phyloP scores from a whole-genome alignment of 371 early-diverging fungal species.

The Lichtheimia hyalospora region DNA sequence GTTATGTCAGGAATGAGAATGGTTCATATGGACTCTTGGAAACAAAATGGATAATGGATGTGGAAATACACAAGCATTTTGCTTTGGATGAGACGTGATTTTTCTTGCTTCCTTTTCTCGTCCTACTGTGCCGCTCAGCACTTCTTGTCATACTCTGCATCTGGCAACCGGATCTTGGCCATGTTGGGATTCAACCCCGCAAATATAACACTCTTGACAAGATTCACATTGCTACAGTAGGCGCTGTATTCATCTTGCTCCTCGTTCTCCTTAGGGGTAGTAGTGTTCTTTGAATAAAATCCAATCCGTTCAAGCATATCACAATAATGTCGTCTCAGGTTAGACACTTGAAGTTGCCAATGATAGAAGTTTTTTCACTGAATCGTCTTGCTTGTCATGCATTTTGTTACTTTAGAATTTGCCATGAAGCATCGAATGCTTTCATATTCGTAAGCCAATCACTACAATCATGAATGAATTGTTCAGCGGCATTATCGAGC shows the following conservation, averaged over 20 bases:
- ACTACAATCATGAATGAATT: conserved; percentile 60
- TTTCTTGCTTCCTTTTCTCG: conserved; percentile 72
- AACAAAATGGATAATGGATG: conserved; percentile 80
- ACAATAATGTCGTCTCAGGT: conserved; percentile 55
- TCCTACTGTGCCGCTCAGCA: conserved; percentile 71
- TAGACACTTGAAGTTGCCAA: conserved; percentile 45
- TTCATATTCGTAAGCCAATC: conserved; percentile 71
- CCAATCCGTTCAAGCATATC: conserved; percentile 67
- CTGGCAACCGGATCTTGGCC: conserved; percentile 70
- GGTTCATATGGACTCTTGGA: conserved; percentile 56
- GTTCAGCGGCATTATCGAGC: conserved; percentile 54
- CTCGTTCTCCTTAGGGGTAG: too few relatives aligned
- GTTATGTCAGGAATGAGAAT: conserved; percentile 68
- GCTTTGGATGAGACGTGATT: conserved; percentile 68
- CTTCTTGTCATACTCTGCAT: conserved; percentile 72
- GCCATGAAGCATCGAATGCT: conserved; percentile 66
- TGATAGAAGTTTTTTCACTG: conserved; percentile 61
- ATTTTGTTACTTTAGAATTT: conserved; percentile 25
- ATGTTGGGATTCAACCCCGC: conserved; percentile 71
- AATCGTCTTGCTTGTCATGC: conserved; percentile 35
- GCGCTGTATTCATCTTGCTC: conserved; percentile 34
- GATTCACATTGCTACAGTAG: conserved; percentile 49
- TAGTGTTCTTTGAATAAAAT: conserved; percentile 31
- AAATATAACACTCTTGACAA: conserved; percentile 64
- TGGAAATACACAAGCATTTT: conserved; percentile 72